These are phyloP conservation scores for Globisporangium cystogenes DNA, from an alignment of 352 stramenopile genomes.

Conservation along the genomic window DNA sequence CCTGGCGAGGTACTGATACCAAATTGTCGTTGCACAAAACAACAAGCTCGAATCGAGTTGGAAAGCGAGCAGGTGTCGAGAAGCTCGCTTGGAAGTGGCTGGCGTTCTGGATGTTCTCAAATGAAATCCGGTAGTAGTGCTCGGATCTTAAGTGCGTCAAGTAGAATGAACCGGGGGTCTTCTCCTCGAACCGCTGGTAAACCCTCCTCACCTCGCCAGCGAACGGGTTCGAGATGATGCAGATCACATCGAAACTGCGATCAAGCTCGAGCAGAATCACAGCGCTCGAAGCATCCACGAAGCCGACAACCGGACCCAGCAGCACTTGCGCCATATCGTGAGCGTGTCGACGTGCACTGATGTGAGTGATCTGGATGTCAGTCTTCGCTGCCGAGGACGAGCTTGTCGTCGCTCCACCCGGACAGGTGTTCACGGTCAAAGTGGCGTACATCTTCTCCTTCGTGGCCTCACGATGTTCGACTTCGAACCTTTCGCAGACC, in stretches of 20 bases:
- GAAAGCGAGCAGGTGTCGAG: conserved; percentile 26
- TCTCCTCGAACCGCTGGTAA: conserved; percentile 44
- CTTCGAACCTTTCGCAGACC: conserved; percentile 40
- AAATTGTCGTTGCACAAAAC: conserved; percentile 26
- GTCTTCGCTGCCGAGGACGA: conserved; percentile 13
- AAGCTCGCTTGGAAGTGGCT: conserved; percentile 39
- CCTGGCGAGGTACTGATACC: neutral
- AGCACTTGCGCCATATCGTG: conserved; percentile 28
- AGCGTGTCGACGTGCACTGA: conserved; percentile 15
- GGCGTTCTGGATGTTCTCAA: conserved; percentile 36
- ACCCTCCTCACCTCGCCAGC: conserved; percentile 31
- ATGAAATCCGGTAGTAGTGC: conserved; percentile 52
- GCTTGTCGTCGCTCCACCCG: conserved; percentile 15
- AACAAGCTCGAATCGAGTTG: conserved; percentile 31
- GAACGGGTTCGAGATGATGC: conserved; percentile 42
- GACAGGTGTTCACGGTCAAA: conserved; percentile 1
- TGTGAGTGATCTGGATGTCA: conserved; percentile 10
- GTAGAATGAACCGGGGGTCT: conserved; percentile 52
- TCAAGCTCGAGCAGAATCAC: conserved; percentile 70
- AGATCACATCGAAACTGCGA: conserved; percentile 41
- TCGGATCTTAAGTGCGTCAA: conserved; percentile 50
- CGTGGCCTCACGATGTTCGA: conserved; percentile 29
- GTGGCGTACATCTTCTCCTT: conserved; percentile 4
- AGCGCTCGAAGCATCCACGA: conserved; percentile 49
- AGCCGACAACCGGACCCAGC: conserved; percentile 63